Evolutionary conservation across 306 rosid genomes (phyloP).

Genomic region (Medicago truncatula): DNA sequence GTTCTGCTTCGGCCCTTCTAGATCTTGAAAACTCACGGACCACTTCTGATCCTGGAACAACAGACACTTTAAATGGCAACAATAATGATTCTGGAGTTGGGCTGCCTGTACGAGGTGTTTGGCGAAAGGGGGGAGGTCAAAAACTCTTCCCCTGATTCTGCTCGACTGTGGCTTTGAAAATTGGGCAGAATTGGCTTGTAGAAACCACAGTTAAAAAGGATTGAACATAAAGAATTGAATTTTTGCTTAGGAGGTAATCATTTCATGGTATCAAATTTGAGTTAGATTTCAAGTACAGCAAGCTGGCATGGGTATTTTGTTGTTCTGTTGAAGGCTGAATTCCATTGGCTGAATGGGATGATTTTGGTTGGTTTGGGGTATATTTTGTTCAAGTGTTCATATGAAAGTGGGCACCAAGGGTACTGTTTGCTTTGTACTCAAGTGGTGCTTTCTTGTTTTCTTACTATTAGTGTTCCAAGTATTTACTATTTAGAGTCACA

Average conservation of each 20-base stretch:
- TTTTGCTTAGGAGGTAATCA: conserved; percentile 38
- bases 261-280: conserved; percentile 31
- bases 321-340: conserved; percentile 13
- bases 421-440: conserved; percentile 10
- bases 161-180: conserved; percentile 25
- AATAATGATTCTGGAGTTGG: conserved; percentile 57
- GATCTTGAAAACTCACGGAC: conserved; percentile 47
- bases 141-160: conserved; percentile 53
- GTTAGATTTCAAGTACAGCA: conserved; percentile 39
- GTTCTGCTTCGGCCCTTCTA: conserved; percentile 58
- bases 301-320: conserved; percentile 39
- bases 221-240: background rate
- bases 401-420: conserved; percentile 15
- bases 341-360: conserved; percentile 34
- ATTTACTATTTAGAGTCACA: conserved; percentile 17
- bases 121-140: conserved; percentile 76
- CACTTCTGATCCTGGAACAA: conserved; percentile 45
- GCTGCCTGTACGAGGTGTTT: conserved; percentile 82
- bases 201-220: conserved; percentile 26
- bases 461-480: background rate
- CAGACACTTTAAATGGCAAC: conserved; percentile 43
- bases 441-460: background rate
- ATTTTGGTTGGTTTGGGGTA: conserved; percentile 37
- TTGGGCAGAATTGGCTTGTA: conserved; percentile 29
- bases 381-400: conserved; percentile 41